Base-by-base conservation (phyloP, 371 early-diverging fungal species). In the Chytridium lagenaria region DNA sequence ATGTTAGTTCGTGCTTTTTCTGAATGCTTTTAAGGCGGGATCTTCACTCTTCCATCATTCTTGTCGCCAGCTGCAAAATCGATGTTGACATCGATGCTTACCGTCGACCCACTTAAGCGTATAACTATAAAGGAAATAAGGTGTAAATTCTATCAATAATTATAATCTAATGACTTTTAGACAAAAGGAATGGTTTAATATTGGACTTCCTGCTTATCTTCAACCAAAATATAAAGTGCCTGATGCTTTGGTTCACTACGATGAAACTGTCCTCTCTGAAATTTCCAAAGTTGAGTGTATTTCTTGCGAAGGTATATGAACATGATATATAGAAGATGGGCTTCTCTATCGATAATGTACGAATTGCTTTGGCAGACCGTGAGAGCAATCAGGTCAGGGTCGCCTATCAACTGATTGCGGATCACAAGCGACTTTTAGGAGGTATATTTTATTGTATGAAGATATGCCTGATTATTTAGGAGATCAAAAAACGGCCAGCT, bases 71-170 rank as follows among this genome's bases (percentile, higher is more conserved):
- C 92, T 37, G 92, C 94, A 22, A 91, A 91, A 70, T 82, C 88
- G 2, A 82, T 98, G n/a, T 76, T 98, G 67, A 85, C 90, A n/a
- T 88, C 93, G 3, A 96, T 98, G 95, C 86, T 98, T 70, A 92
- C 93, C 15, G 99, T 98, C 23, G 97, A 98, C 80, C 99, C 99
- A 0, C 80, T 97, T 63, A 93, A 95, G 77, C 91, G 98, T 36
- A 94, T 94, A 70, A 94, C 97, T 0, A 92, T 98, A 67, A 87
- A 88, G 44, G 94, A 96, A 80, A 93, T 97, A 52, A 81, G 94
- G 61, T 61, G 12, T 33, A 23, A 34, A 3, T 26, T 55, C 85
- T 85, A 80, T 52, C 34, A 1, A 23, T 37, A 50, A 40, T 30
- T 39, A 12, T 30, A 15, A 12, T 19, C 52, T 59, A 75, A n/a